Evolutionary conservation across 306 rosid species (phyloP).

Genomic region (Geum urbanum): DNA sequence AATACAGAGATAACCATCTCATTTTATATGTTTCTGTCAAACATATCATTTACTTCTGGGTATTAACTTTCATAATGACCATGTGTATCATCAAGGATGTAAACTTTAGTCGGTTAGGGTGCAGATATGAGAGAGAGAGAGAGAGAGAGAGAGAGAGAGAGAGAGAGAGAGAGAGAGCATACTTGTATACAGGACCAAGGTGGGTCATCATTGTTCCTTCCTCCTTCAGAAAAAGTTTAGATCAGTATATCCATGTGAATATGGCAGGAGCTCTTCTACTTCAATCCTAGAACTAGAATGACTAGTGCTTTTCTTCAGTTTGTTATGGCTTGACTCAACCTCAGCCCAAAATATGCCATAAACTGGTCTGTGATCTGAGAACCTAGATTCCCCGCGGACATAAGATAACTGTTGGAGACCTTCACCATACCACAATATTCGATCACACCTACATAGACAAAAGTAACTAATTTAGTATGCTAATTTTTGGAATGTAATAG

Average conservation of each 20-base stretch:
- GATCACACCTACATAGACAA: slow-evolving; percentile 71
- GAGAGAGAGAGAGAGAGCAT: slow-evolving; percentile 21
- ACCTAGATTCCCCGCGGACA: slow-evolving; percentile 91
- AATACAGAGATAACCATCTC: not conserved
- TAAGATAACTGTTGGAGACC: slow-evolving; percentile 92
- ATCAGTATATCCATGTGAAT: slow-evolving; percentile 91
- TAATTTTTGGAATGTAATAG: not conserved
- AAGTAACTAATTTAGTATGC: slow-evolving; percentile 23
- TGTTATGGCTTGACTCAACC: slow-evolving; percentile 78
- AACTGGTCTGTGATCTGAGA: slow-evolving; percentile 96
- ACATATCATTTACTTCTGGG: not conserved
- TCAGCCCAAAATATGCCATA: slow-evolving; percentile 94
- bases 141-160: too few species aligned
- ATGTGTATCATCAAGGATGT: not conserved
- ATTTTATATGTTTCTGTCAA: not conserved
- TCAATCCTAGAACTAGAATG: slow-evolving; percentile 79
- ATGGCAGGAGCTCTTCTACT: slow-evolving; percentile 88
- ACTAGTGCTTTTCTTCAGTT: slow-evolving; percentile 84
- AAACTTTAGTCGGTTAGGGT: not conserved
- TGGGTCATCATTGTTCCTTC: slow-evolving; percentile 34
- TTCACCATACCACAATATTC: slow-evolving; percentile 94
- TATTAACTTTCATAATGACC: not conserved
- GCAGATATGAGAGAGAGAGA: not conserved
- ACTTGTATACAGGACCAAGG: slow-evolving; percentile 41
- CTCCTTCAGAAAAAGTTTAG: slow-evolving; percentile 76